These are phyloP conservation scores for Backusella macrospora DNA, from an alignment of 192 early-diverging fungal species.

Conservation along the genomic window DNA sequence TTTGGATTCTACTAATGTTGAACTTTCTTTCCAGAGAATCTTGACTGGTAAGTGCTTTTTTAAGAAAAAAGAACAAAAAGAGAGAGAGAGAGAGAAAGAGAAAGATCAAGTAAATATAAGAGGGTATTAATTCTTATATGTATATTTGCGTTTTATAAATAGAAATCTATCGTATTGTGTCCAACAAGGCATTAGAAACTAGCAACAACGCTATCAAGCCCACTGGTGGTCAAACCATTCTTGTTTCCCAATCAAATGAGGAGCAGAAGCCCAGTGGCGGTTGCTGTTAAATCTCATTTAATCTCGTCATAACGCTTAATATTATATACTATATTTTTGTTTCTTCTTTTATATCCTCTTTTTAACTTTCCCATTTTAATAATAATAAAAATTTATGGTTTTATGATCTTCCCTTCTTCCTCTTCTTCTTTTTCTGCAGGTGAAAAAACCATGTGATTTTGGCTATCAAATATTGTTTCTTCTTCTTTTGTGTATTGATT, in stretches of 20 bases:
- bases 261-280: slow-evolving; percentile 64
- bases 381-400: not conserved
- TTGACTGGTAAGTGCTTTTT: slow-evolving; percentile 72
- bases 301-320: not conserved
- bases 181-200: slow-evolving; percentile 93
- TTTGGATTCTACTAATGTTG: slow-evolving; percentile 95
- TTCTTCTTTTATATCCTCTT: not conserved
- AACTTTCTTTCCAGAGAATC: slow-evolving; percentile 94
- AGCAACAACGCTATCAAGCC: slow-evolving; percentile 70
- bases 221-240: slow-evolving; percentile 71
- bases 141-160: slow-evolving; percentile 19
- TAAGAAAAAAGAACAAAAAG: not conserved
- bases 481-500: no score
- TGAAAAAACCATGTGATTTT: slow-evolving; percentile 7
- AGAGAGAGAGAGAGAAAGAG: not conserved
- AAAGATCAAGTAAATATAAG: no score
- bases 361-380: not conserved
- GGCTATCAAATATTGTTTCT: no score
- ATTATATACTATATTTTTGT: not conserved
- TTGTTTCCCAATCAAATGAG: slow-evolving; percentile 60
- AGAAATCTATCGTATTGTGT: slow-evolving; percentile 96
- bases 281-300: slow-evolving; percentile 51
- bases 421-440: slow-evolving; percentile 2
- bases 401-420: not conserved
- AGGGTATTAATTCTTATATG: not conserved